Conservation (phyloP, 768 basidiomycete genomes). For the Glaciozyma martinii region DNA sequence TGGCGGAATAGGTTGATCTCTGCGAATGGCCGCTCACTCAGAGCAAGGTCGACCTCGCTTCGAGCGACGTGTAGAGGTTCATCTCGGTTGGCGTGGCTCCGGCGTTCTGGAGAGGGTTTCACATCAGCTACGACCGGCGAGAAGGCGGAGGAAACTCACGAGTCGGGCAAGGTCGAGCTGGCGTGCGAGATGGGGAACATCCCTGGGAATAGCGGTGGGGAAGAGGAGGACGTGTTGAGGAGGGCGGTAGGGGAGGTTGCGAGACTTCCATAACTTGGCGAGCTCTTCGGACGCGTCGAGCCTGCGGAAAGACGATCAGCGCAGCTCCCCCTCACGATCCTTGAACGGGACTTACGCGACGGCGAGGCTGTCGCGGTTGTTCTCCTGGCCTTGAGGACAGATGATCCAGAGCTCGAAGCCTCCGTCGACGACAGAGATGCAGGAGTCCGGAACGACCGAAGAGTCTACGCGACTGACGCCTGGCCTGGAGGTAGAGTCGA, state of each 20-base stretch:
- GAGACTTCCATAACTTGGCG: slow-evolving; percentile 2
- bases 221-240: slow-evolving; percentile 21
- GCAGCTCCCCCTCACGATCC: too few species aligned
- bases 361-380: neutral
- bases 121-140: neutral
- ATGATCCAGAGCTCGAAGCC: slow-evolving; percentile 14
- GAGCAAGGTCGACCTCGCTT: too few species aligned
- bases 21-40: too few species aligned
- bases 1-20: too few species aligned
- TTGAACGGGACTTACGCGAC: neutral
- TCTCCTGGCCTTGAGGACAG: neutral
- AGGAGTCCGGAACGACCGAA: neutral
- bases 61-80: neutral
- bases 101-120: neutral
- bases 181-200: slow-evolving; percentile 18
- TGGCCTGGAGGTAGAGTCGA: neutral
- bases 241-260: slow-evolving; percentile 10
- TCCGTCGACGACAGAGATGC: slow-evolving; percentile 22
- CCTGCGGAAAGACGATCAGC: too few species aligned
- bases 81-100: neutral
- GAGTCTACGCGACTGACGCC: neutral
- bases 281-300: slow-evolving; percentile 9
- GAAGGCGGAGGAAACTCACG: neutral
- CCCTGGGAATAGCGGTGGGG: slow-evolving; percentile 14
- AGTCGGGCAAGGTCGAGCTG: slow-evolving; percentile 12